A percentile compares a stretch with the other conserved stretches of the same genome.
phyloP scores from a whole-genome alignment of 75 land plant species.

The Azolla pinnata region DNA sequence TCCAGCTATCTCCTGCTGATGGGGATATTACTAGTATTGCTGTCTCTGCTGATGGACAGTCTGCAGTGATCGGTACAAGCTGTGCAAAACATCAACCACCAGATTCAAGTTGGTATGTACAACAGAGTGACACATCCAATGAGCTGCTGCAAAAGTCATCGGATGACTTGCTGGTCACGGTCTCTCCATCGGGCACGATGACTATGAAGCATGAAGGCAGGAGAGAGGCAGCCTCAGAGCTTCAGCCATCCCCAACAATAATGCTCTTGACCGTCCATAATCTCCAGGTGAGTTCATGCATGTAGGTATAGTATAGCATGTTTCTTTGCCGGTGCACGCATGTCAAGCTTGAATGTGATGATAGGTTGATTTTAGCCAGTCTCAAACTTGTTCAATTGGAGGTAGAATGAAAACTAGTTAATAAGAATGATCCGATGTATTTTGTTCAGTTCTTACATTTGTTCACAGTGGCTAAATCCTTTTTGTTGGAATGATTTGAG shows the following conservation, averaged over 20 bases:
- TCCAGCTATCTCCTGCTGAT: constrained; percentile 30
- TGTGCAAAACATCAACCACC: constrained; percentile 7
- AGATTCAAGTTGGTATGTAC: constrained; percentile 3
- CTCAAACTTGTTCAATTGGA: not conserved
- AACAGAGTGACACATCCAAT: too few relatives aligned
- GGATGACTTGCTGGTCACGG: not conserved
- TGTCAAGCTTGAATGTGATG: too few relatives aligned
- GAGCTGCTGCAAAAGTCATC: not conserved
- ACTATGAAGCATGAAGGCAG: not conserved
- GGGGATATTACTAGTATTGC: constrained; percentile 67
- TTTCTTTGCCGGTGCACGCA: too few relatives aligned
- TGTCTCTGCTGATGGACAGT: constrained; percentile 61
- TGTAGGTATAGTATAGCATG: too few relatives aligned
- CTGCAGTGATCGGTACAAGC: constrained; percentile 58
- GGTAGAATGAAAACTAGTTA: too few relatives aligned
- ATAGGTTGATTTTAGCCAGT: too few relatives aligned
- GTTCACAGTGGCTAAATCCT: too few relatives aligned
- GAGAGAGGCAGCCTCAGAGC: not conserved
- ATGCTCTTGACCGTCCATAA: constrained; percentile 51
- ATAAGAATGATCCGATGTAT: too few relatives aligned
- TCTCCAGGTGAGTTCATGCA: constrained; percentile 41
- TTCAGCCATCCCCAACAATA: constrained; percentile 36
- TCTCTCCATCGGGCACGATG: not conserved
- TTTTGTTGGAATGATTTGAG: too few relatives aligned
- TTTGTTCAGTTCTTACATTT: too few relatives aligned